phyloP scores from a whole-genome alignment of 208 protist genomes.

The Trypanosoma avium region DNA sequence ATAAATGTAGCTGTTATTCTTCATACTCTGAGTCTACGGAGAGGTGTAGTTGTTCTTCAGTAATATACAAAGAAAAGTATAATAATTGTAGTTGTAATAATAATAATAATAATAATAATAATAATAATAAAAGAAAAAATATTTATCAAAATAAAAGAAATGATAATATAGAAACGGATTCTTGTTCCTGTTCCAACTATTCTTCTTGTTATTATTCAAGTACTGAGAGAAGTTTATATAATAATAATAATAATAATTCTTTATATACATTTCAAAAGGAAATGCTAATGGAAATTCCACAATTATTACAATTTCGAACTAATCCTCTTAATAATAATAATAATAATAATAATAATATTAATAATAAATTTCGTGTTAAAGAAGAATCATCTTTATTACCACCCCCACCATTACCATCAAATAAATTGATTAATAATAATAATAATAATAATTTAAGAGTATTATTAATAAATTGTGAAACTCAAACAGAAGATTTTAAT shows the following conservation, averaged over 20 bases:
- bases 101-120: neutral
- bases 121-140: neutral
- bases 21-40: slow-evolving; percentile 2
- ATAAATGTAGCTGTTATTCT: neutral
- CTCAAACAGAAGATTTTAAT: no score
- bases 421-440: neutral
- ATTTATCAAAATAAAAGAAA: neutral
- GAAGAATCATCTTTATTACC: neutral
- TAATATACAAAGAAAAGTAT: neutral
- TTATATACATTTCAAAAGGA: neutral
- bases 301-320: slow-evolving; percentile 10
- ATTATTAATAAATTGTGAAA: neutral
- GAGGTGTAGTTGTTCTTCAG: slow-evolving; percentile 6
- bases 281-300: slow-evolving; percentile 7
- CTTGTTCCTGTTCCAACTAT: neutral
- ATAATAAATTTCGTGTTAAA: neutral
- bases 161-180: neutral
- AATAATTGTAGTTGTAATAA: neutral
- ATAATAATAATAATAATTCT: neutral
- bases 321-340: neutral
- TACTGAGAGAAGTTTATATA: neutral
- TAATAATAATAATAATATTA: neutral
- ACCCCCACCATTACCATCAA: neutral
- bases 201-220: neutral
- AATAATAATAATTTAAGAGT: neutral